Conservation (phyloP, 352 stramenopile species). For the Pythium oligandrum region DNA sequence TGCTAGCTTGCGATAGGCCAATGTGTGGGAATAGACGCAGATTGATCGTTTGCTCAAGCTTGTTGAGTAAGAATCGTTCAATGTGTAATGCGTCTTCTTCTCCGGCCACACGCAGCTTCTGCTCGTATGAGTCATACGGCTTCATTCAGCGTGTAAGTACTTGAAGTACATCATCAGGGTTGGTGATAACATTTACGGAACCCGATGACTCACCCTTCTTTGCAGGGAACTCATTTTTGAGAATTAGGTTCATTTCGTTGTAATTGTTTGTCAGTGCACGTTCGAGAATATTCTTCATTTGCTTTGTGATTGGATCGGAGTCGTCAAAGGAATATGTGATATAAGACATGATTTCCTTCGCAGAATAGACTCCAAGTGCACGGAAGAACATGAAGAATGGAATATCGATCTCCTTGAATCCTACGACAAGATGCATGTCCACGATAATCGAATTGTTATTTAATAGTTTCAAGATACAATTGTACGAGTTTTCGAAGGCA, state of each 20-base stretch:
- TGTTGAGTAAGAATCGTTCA: constrained; percentile 5
- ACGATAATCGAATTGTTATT: constrained; percentile 10
- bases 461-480: constrained; percentile 9
- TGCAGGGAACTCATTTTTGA: constrained; percentile 3
- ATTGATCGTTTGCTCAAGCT: constrained; percentile 7
- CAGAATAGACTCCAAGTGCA: constrained; percentile 8
- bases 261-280: constrained; percentile 8
- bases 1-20: not conserved
- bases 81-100: constrained; percentile 10
- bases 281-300: constrained; percentile 12
- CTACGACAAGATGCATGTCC: constrained; percentile 4
- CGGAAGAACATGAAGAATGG: constrained; percentile 15
- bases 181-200: constrained; percentile 14
- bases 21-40: constrained; percentile 8
- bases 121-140: constrained; percentile 1
- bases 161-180: constrained; percentile 6
- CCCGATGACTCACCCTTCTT: constrained; percentile 3
- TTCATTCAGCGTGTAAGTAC: constrained; percentile 8
- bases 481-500: constrained; percentile 13
- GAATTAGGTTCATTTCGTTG: constrained; percentile 6
- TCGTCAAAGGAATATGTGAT: constrained; percentile 15
- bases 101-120: not conserved
- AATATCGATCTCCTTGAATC: constrained; percentile 15
- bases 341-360: constrained; percentile 11
- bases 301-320: constrained; percentile 5